Evolutionary conservation across 164 flowering plant species (phyloP), one percentile per base, ranked within the genome.

Genomic region (Liriodendron chinense): DNA sequence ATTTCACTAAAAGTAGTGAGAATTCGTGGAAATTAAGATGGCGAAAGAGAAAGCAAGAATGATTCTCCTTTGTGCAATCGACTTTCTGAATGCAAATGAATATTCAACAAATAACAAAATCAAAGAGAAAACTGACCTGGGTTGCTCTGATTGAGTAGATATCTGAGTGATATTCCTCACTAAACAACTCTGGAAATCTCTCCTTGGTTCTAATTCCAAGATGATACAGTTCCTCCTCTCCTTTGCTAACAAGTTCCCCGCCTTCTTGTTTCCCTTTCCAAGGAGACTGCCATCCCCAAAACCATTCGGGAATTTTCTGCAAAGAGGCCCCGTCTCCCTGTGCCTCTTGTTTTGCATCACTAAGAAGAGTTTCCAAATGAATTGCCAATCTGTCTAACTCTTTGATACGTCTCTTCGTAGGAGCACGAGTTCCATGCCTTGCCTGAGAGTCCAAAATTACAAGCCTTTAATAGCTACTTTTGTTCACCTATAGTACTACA

Each of bases 381-480:
- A 67, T 65, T 50, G 88, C 85, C 82, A 96, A 82, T 49, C 70
- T 78, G 47, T 92, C 89, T 47, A 96, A 81, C 84, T 90, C 92
- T 77, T 75, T 89, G 62, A 94, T 85, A 70, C 92, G 87, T 69
- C 90, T 92, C 85, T 89, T 94, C n/a, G 98, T 94, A 47, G 99
- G 99, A 59, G 97, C 80, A 71, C 99, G 94, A 23, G 98, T 94
- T 72, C 98, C 99, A 84, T 94, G 98, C 84, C 98, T 89, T 71
- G 98, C 95, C 99, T 94, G 78, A 18, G 20, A 66, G 76, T 7
- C 0, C 69, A 26, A 74, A 74, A 34, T 34, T 34, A 59, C 9
- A 50, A 57, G 43, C 43, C 43, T 34, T 34, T 34, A 34, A 34
- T 34, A 34, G 43, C 43, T 34, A 34, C 43, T 34, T 34, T 53